Percentiles rank a stretch among this genome's conserved stretches.
These are phyloP conservation scores for Amaranthus palmeri DNA, from an alignment of 148 eudicot genomes.

Conservation along the genomic window DNA sequence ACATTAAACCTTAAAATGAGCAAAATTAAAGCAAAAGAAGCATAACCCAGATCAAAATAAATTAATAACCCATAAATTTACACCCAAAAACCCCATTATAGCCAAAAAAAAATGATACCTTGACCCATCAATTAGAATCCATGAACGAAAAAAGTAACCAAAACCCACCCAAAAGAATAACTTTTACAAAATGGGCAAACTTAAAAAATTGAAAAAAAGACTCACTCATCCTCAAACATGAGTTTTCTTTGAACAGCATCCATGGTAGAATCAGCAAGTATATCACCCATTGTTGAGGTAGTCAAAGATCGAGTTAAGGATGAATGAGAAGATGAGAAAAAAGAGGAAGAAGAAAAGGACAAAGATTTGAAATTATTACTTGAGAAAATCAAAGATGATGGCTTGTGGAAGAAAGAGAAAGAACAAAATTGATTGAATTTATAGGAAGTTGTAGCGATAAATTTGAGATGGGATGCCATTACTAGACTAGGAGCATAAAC, in stretches of 20 bases:
- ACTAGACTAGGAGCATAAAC: no score
- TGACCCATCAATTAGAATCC: background rate
- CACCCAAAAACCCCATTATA: background rate
- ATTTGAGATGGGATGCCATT: conserved; percentile 26
- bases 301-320: conserved; percentile 24
- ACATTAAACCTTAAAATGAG: background rate
- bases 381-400: background rate
- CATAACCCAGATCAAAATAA: conserved; percentile 10
- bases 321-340: conserved; percentile 10
- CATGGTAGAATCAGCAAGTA: conserved; percentile 50
- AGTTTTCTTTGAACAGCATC: conserved; percentile 85
- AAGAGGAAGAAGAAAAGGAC: conserved; percentile 14
- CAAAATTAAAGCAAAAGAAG: background rate
- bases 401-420: conserved; percentile 20
- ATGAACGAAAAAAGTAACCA: background rate
- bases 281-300: conserved; percentile 37
- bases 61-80: background rate
- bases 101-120: background rate
- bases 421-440: conserved; percentile 18
- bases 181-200: conserved; percentile 6
- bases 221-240: conserved; percentile 90
- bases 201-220: conserved; percentile 4
- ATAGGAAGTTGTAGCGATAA: conserved; percentile 25
- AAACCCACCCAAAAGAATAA: conserved; percentile 10
- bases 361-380: conserved; percentile 8